phyloP scores from a whole-genome alignment of 441 rosid genomes.

The Breynia disticha region DNA sequence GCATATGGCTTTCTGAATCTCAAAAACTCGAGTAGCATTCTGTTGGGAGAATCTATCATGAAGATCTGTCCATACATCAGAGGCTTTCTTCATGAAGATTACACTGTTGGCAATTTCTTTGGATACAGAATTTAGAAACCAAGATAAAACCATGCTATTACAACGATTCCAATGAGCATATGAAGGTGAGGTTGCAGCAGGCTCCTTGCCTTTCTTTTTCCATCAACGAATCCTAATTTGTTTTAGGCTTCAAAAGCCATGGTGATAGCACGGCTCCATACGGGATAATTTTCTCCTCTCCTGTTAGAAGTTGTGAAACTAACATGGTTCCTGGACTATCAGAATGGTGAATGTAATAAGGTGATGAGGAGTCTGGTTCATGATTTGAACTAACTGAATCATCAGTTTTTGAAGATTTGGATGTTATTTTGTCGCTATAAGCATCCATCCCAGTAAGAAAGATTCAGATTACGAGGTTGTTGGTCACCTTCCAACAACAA shows the following conservation, averaged over 20 bases:
- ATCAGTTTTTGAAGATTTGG: too few relatives aligned
- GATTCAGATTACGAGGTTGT: too few relatives aligned
- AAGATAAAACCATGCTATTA: not conserved
- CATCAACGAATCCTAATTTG: not conserved
- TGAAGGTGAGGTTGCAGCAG: not conserved
- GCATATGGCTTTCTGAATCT: not conserved
- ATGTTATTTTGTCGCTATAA: too few relatives aligned
- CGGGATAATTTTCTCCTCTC: slow-evolving; percentile 1
- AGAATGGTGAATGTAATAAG: not conserved
- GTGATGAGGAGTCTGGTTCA: not conserved
- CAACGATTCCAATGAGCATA: not conserved
- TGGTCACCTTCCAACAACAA: too few relatives aligned
- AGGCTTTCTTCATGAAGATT: not conserved
- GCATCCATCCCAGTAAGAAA: too few relatives aligned
- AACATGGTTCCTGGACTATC: not conserved
- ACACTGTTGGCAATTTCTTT: slow-evolving; percentile 1
- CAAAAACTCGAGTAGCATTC: not conserved
- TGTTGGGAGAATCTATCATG: not conserved
- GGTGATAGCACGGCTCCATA: not conserved
- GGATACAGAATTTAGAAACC: not conserved
- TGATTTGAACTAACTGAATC: too few relatives aligned
- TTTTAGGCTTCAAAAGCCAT: slow-evolving; percentile 4
- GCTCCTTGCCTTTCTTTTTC: not conserved
- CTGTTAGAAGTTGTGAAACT: slow-evolving; percentile 5
- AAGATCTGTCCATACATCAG: not conserved